phyloP scores from a whole-genome alignment of 2,329 filamentous ascomycete species.

The Penicillium sp. region DNA sequence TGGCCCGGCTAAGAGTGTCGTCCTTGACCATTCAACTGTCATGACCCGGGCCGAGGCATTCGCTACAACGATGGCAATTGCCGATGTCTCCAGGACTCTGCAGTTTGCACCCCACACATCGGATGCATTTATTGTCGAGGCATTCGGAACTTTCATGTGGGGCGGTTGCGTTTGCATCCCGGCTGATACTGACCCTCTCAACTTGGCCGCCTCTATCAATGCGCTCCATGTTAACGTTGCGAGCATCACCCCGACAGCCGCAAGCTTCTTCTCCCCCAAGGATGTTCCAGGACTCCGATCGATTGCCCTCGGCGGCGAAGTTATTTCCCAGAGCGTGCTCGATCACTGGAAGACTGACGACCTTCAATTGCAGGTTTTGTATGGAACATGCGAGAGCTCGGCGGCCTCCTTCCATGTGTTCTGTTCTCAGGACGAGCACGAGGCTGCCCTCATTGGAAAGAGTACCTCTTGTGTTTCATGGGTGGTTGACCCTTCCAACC shows the following conservation, averaged over 20 bases:
- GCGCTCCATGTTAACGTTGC: conserved; percentile 31
- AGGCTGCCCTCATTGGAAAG: conserved; percentile 21
- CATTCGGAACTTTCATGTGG: conserved; percentile 36
- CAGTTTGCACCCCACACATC: conserved; percentile 49
- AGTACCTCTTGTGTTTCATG: conserved; percentile 29
- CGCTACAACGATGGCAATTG: conserved; percentile 23
- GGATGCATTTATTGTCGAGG: conserved; percentile 44
- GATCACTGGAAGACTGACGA: conserved; percentile 18
- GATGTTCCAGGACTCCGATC: conserved; percentile 28
- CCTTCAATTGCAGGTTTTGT: conserved; percentile 21
- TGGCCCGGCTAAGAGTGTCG: conserved; percentile 31
- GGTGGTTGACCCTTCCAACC: conserved; percentile 34
- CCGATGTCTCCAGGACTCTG: conserved; percentile 27
- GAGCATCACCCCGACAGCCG: conserved; percentile 36
- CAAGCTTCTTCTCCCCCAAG: conserved; percentile 21
- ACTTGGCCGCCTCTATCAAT: conserved; percentile 54
- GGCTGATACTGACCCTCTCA: conserved; percentile 45
- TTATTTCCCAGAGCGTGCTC: background rate
- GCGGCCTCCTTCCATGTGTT: conserved; percentile 22
- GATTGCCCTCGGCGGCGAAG: conserved; percentile 25
- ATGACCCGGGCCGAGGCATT: conserved; percentile 31
- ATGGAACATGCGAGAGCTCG: conserved; percentile 28
- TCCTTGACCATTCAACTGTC: conserved; percentile 38
- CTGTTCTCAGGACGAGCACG: background rate
- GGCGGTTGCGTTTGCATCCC: conserved; percentile 51